Conservation (phyloP, 1,139 yeast species). For the Zygotorulaspora mrakii region DNA sequence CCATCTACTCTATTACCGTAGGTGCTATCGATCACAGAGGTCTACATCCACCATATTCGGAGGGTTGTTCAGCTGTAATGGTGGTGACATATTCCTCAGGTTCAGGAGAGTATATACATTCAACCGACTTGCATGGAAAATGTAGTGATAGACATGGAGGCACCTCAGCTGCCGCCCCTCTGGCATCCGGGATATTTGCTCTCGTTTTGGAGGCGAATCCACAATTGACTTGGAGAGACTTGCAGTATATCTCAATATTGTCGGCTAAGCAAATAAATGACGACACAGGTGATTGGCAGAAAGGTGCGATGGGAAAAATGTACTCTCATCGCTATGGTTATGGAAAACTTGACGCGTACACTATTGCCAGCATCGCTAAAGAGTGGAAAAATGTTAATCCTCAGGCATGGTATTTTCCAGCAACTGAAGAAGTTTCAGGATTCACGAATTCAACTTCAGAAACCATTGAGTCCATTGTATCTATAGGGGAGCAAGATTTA, state of each 20-base stretch:
- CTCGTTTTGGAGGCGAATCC: conserved; percentile 80
- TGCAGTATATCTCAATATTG: conserved; percentile 76
- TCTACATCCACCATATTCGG: conserved; percentile 82
- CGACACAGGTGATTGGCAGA: conserved; percentile 67
- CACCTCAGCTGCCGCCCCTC: conserved; percentile 97
- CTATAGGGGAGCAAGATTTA: conserved; percentile 50
- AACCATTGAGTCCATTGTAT: conserved; percentile 43
- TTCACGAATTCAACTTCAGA: conserved; percentile 28
- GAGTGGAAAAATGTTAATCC: conserved; percentile 85
- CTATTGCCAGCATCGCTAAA: conserved; percentile 68
- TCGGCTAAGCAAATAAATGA: conserved; percentile 69
- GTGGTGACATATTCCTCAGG: conserved; percentile 96
- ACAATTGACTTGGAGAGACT: conserved; percentile 89
- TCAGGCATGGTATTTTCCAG: conserved; percentile 72
- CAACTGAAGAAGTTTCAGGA: conserved; percentile 28
- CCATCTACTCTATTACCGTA: conserved; percentile 91
- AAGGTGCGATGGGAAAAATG: conserved; percentile 49
- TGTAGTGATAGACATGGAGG: conserved; percentile 88
- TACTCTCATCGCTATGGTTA: conserved; percentile 89
- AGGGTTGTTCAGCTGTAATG: conserved; percentile 91
- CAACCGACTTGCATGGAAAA: conserved; percentile 74
- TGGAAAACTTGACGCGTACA: conserved; percentile 85
- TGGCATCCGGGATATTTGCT: conserved; percentile 92
- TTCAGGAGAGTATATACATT: conserved; percentile 82
- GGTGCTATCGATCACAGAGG: conserved; percentile 90